These are phyloP conservation scores for Malassezia furfur DNA, from an alignment of 1,284 basidiomycete genomes.

Conservation along the genomic window DNA sequence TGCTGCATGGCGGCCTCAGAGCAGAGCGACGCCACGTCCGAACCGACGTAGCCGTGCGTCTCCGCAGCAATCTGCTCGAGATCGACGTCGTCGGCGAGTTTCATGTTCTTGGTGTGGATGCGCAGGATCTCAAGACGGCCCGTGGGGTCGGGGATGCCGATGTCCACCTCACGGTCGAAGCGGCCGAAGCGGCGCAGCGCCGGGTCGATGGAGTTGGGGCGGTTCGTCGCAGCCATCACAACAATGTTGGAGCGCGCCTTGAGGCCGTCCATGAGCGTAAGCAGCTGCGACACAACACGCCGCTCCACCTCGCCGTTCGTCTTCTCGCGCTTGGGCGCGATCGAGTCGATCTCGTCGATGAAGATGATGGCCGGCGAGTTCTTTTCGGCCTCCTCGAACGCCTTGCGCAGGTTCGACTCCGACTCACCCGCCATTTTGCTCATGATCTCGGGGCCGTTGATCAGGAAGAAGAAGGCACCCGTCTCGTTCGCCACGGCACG, in stretches of 20 bases:
- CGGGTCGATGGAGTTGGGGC: conserved; percentile 97
- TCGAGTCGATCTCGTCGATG: conserved; percentile 98
- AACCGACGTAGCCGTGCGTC: conserved; percentile 97
- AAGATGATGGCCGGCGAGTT: conserved; percentile 99
- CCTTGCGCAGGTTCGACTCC: conserved; percentile 92
- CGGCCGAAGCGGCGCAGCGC: conserved; percentile 95
- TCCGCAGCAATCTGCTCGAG: conserved; percentile 94
- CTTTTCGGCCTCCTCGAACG: conserved; percentile 98
- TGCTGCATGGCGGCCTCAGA: conserved; percentile 98
- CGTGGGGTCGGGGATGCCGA: conserved; percentile 96
- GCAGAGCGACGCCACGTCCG: conserved; percentile 89
- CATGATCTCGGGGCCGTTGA: conserved; percentile 99
- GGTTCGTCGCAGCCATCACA: conserved; percentile 98
- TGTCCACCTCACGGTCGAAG: conserved; percentile 98
- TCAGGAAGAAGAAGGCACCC: conserved; percentile 98
- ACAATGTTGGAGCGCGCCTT: conserved; percentile 98
- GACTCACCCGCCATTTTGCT: conserved; percentile 98
- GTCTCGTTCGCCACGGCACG: conserved; percentile 98
- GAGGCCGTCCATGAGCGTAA: conserved; percentile 97
- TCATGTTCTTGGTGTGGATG: conserved; percentile 99
- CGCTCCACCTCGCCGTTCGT: conserved; percentile 99
- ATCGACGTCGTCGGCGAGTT: conserved; percentile 92
- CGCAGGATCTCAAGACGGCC: conserved; percentile 95
- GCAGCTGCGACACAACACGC: conserved; percentile 91
- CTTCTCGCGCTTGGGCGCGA: conserved; percentile 99